Conservation (phyloP, 345 rosid species). For the Turritis glabra region DNA sequence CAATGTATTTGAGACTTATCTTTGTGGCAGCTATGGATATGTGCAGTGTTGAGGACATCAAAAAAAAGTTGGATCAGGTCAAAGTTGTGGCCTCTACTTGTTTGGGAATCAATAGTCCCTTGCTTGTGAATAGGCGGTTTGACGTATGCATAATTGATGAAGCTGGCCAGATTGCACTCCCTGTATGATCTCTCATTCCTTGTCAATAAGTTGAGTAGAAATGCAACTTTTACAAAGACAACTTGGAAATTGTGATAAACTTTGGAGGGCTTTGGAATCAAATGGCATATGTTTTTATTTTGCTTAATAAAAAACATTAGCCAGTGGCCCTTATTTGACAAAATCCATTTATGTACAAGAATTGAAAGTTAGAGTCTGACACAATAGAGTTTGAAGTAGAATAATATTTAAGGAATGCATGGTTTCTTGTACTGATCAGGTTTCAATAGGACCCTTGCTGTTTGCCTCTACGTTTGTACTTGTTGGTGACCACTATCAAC, state of each 20-base stretch:
- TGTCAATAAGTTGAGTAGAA: conserved; percentile 1
- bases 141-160: conserved; percentile 97
- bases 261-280: conserved; percentile 4
- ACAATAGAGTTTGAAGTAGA: conserved; percentile 10
- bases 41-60: conserved; percentile 68
- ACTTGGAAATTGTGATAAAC: conserved; percentile 8
- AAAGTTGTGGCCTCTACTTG: conserved; percentile 96
- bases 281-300: not conserved
- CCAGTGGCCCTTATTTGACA: not conserved
- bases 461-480: conserved; percentile 86
- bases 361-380: conserved; percentile 9
- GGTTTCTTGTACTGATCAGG: conserved; percentile 50
- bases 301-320: not conserved
- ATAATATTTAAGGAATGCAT: not conserved
- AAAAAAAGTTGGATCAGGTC: conserved; percentile 62
- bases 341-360: not conserved
- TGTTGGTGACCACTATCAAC: conserved; percentile 98
- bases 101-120: conserved; percentile 85
- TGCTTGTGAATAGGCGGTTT: conserved; percentile 79
- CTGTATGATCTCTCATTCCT: conserved; percentile 56
- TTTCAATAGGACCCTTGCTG: conserved; percentile 89
- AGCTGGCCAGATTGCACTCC: conserved; percentile 96
- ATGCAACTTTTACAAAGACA: conserved; percentile 3
- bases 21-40: conserved; percentile 53
- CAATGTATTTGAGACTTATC: conserved; percentile 34